Base-by-base conservation (phyloP, 2,329 filamentous ascomycete species). In the Pyrenophora seminiperda region DNA sequence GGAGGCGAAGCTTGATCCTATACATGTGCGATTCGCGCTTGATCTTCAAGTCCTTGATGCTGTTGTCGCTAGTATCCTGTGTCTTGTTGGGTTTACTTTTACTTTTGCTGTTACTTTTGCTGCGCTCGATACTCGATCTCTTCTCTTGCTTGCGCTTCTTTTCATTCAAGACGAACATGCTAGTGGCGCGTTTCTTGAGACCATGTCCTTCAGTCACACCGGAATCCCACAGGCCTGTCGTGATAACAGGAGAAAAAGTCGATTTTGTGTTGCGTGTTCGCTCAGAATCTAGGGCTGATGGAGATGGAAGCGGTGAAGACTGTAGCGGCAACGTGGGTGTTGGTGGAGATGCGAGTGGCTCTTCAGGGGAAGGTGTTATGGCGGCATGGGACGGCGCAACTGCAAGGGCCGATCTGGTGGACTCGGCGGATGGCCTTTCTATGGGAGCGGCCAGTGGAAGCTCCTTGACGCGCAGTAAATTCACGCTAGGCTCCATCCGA, bases 181-280 rank as follows among this genome's bases (percentile, higher is more conserved):
- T 71, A 1, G 68, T 71, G 2, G 68, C 68, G 14, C 67, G 59
- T 13, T 47, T 51, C 43, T 66, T 69, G n/a, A 68, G 41, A 1
- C 64, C 57, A 2, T 59, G 53, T 7, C 62, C 62, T 6, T 71
- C 66, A 0, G 55, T 51, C 7, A 71, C 63, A 1, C 68, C 68
- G 1, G 67, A 73, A 39, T 72, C 70, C 70, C 70, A 73, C 34
- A 73, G 40, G 4, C 70, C 68, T 5, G 66, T 60, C n/a, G 70
- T 72, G 1, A 61, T 65, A 13, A 71, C 53, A 3, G 70, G 69
- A 24, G 70, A 62, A 53, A 66, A 70, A 0, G 67, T 65, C 2
- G 67, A 72, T 22, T 67, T 61, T 2, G 62, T 59, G 36, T 70
- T 71, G 11, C 53, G 52, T 3, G 59, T 40, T 20, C 67, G 54